Base-by-base conservation (phyloP, 345 rosid species). In the Isatis tinctoria region DNA sequence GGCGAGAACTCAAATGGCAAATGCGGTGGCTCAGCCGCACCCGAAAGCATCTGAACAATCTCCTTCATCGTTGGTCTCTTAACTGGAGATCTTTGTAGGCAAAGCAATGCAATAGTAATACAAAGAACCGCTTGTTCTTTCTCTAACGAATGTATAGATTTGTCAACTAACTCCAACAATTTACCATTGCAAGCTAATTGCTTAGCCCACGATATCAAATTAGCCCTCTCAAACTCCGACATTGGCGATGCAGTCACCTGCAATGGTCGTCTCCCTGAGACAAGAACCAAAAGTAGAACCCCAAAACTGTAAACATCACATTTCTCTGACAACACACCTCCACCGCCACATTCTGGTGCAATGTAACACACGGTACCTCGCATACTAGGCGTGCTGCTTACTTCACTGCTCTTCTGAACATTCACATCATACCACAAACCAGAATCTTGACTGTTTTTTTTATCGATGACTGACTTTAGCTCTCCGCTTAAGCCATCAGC, bases 301-400 rank as follows among this genome's bases (percentile, higher is more conserved):
- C 96, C 96, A 37, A 86, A 90, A 68, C 96, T 90, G 36, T 90
- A 90, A 8, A 90, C 85, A 72, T 90, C 96, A 12, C 89, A 87
- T 78, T 86, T 87, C 81, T 86, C 96, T 0, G 96, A 90, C 37
- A 84, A 47, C 36, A 73, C 70, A 4, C 96, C 89, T 0, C 90
- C 91, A 1, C 92, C 91, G 0, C 96, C 91, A 48, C 85, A 90
- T 73, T 90, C 96, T 5, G 96, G 96, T 16, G 93, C 93, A 33
- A 87, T 86, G 71, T 90, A 90, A 63, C 96, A 90, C 32, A 90
- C 93, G 0, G 96, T 90, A 44, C 96, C 96, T 82, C 96, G 83
- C 96, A 90, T 90, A 60, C 96, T 90, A 6, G 91, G 96, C 0
- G 96, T 90, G 65, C 96, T 90, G 56, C 93, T 90, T 4, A 90